Conservation (phyloP, 1,139 yeast genomes). For the Geotrichum siamense region DNA sequence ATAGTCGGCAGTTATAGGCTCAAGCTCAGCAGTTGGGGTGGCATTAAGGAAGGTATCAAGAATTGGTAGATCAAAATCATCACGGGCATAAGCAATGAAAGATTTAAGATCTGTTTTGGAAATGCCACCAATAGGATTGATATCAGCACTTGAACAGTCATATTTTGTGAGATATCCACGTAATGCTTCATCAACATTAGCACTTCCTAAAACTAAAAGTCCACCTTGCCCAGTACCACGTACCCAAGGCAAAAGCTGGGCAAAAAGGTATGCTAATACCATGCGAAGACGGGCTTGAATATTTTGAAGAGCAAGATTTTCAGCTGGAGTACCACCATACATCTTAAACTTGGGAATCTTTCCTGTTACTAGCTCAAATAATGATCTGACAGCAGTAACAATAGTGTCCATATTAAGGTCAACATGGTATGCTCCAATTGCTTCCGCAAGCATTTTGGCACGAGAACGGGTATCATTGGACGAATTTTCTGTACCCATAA, state of each 20-base stretch:
- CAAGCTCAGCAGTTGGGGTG: conserved; percentile 95
- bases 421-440: conserved; percentile 82
- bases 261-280: conserved; percentile 90
- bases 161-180: conserved; percentile 94
- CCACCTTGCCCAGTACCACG: conserved; percentile 69
- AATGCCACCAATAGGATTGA: conserved; percentile 95
- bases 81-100: conserved; percentile 74
- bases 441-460: conserved; percentile 67
- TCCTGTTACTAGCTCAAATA: conserved; percentile 87
- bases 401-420: conserved; percentile 86
- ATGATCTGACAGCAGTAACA: conserved; percentile 62
- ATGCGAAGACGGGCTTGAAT: conserved; percentile 93
- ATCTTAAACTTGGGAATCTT: conserved; percentile 79
- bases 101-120: conserved; percentile 85
- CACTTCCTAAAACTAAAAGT: conserved; percentile 82
- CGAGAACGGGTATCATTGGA: conserved; percentile 77
- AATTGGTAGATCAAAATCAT: conserved; percentile 65
- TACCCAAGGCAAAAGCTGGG: conserved; percentile 93
- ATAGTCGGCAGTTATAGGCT: conserved; percentile 85
- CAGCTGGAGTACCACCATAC: conserved; percentile 88
- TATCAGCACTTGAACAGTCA: conserved; percentile 94
- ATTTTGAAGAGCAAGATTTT: conserved; percentile 88
- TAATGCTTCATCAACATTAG: conserved; percentile 95
- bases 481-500: conserved; percentile 94
- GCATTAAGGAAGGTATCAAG: conserved; percentile 74